A percentile compares a stretch with the other conserved stretches of the same genome.
phyloP scores from a whole-genome alignment of 169 alveolate species.

The Cryptosporidium sp. region DNA sequence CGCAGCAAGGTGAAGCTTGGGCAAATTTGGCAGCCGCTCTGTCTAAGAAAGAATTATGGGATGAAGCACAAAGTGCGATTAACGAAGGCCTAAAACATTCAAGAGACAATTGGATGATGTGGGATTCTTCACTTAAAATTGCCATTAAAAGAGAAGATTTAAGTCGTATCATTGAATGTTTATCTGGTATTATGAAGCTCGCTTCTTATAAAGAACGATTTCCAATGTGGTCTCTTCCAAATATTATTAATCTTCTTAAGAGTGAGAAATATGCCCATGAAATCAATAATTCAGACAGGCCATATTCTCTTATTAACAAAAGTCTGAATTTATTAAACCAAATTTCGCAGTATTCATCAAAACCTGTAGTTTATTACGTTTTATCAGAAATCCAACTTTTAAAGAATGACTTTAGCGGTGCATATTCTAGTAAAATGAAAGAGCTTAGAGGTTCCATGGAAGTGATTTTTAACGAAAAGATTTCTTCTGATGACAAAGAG shows the following conservation, averaged over 20 bases:
- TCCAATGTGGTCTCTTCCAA: slow-evolving; percentile 73
- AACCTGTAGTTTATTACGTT: slow-evolving; percentile 58
- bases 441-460: slow-evolving; percentile 69
- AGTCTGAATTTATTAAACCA: slow-evolving; percentile 29
- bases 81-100: slow-evolving; percentile 87
- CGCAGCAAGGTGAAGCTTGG: slow-evolving; percentile 92
- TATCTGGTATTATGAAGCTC: slow-evolving; percentile 25
- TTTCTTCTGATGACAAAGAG: slow-evolving; percentile 29
- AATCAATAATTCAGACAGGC: slow-evolving; percentile 1
- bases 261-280: slow-evolving; percentile 27
- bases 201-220: slow-evolving; percentile 39
- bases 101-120: slow-evolving; percentile 90
- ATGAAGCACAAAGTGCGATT: slow-evolving; percentile 88
- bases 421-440: slow-evolving; percentile 50
- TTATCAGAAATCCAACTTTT: slow-evolving; percentile 58
- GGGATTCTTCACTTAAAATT: slow-evolving; percentile 86
- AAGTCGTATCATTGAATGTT: slow-evolving; percentile 48
- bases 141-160: slow-evolving; percentile 76
- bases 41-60: slow-evolving; percentile 83
- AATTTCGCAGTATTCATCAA: slow-evolving; percentile 61
- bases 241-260: slow-evolving; percentile 39
- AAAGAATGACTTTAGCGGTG: slow-evolving; percentile 35
- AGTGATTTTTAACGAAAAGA: slow-evolving; percentile 39
- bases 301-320: slow-evolving; percentile 45
- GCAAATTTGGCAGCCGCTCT: slow-evolving; percentile 92